phyloP scores from a whole-genome alignment of 768 basidiomycete species.

The Leccinum boreale region DNA sequence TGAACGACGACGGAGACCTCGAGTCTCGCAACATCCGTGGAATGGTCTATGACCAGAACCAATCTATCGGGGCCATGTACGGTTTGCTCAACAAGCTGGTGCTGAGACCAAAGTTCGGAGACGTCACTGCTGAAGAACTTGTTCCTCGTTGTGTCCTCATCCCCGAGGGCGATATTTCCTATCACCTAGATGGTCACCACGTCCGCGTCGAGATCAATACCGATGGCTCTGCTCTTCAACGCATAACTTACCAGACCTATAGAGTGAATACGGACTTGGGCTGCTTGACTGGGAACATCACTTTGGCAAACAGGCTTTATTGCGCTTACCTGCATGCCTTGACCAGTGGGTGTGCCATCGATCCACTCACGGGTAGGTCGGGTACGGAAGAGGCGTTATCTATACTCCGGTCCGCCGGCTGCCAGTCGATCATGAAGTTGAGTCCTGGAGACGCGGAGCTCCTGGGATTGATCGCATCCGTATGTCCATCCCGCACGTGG shows the following conservation, averaged over 20 bases:
- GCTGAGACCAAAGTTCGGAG: conserved; percentile 29
- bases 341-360: conserved; percentile 40
- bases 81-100: conserved; percentile 42
- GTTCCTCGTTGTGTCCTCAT: conserved; percentile 33
- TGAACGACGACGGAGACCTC: conserved; percentile 31
- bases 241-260: conserved; percentile 28
- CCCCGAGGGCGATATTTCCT: conserved; percentile 33
- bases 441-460: conserved; percentile 27
- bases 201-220: conserved; percentile 16
- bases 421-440: conserved; percentile 40
- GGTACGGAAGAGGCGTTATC: conserved; percentile 44
- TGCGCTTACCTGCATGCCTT: conserved; percentile 44
- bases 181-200: conserved; percentile 8
- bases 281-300: conserved; percentile 25
- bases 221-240: not conserved
- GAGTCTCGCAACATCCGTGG: conserved; percentile 40
- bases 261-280: conserved; percentile 29
- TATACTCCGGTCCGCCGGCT: conserved; percentile 36
- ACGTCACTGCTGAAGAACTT: not conserved
- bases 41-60: conserved; percentile 41
- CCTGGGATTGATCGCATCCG: conserved; percentile 30
- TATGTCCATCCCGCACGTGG: conserved; percentile 36
- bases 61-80: conserved; percentile 43
- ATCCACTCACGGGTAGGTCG: conserved; percentile 41
- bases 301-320: conserved; percentile 32